Evolutionary conservation across 208 protist species (phyloP).

Genomic region (Wallacemonas sp.): DNA sequence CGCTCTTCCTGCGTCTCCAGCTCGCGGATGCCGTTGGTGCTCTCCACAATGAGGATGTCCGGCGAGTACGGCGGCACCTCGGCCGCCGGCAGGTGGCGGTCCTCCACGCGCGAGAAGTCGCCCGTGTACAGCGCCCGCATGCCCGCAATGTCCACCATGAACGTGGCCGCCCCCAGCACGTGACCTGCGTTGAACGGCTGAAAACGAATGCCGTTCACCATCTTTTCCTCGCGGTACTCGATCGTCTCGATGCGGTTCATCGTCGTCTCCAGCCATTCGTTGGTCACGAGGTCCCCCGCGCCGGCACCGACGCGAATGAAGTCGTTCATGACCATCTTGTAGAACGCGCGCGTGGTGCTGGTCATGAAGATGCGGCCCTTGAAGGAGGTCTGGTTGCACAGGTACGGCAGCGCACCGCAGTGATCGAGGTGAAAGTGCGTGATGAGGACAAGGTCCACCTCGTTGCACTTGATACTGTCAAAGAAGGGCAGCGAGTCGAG

Average conservation of each 20-base stretch:
- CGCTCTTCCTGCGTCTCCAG: constrained; percentile 95
- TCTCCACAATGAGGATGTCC: constrained; percentile 98
- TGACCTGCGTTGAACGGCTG: constrained; percentile 98
- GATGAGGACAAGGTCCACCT: constrained; percentile 96
- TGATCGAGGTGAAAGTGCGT: constrained; percentile 99
- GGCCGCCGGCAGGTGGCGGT: constrained; percentile 98
- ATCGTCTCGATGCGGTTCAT: constrained; percentile 97
- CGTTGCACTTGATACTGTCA: constrained; percentile 93
- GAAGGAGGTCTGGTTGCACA: constrained; percentile 96
- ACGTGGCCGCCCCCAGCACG: constrained; percentile 98
- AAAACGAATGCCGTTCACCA: constrained; percentile 97
- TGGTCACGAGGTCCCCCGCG: constrained; percentile 91
- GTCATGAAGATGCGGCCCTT: constrained; percentile 98
- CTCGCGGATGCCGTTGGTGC: constrained; percentile 97
- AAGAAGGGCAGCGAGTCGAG: constrained; percentile 97
- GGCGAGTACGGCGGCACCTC: constrained; percentile 93
- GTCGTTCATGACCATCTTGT: constrained; percentile 97
- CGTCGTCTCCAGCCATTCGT: constrained; percentile 93
- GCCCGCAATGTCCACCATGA: constrained; percentile 98
- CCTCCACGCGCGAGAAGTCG: constrained; percentile 97
- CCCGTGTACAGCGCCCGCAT: constrained; percentile 98
- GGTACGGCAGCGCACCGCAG: constrained; percentile 96
- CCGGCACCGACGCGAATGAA: constrained; percentile 93
- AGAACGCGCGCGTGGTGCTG: constrained; percentile 97
- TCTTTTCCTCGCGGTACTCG: constrained; percentile 97